Conservation (phyloP, 2,329 filamentous ascomycete species). For the Trichoderma sp. region DNA sequence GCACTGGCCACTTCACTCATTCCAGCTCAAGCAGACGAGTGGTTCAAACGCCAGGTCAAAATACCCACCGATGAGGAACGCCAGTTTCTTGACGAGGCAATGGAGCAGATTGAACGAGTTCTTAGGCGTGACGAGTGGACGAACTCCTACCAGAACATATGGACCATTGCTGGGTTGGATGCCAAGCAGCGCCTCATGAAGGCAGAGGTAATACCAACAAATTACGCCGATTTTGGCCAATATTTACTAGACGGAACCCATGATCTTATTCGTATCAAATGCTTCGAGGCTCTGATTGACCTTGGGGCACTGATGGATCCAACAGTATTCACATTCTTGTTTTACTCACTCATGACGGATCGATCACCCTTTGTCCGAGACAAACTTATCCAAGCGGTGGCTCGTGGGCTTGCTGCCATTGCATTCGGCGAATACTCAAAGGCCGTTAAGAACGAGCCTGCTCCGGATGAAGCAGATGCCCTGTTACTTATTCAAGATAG, state of each 20-base stretch:
- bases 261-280: conserved; percentile 65
- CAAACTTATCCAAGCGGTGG: conserved; percentile 60
- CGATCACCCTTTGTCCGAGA: conserved; percentile 64
- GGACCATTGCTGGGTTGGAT: conserved; percentile 62
- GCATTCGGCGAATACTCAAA: conserved; percentile 63
- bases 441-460: conserved; percentile 42
- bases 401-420: conserved; percentile 60
- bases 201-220: conserved; percentile 57
- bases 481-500: conserved; percentile 47
- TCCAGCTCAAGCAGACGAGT: conserved; percentile 48
- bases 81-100: conserved; percentile 52
- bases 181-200: conserved; percentile 66
- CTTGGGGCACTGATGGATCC: conserved; percentile 61
- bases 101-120: conserved; percentile 67
- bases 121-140: conserved; percentile 70
- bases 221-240: conserved; percentile 59
- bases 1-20: conserved; percentile 61
- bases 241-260: conserved; percentile 66
- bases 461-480: conserved; percentile 40
- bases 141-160: conserved; percentile 67
- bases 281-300: conserved; percentile 64
- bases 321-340: conserved; percentile 56
- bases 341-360: conserved; percentile 62
- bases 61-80: conserved; percentile 48
- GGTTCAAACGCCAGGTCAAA: conserved; percentile 47